Evolutionary conservation across 2,329 filamentous ascomycete species (phyloP).

Genomic region (Achaetomium macrosporum): DNA sequence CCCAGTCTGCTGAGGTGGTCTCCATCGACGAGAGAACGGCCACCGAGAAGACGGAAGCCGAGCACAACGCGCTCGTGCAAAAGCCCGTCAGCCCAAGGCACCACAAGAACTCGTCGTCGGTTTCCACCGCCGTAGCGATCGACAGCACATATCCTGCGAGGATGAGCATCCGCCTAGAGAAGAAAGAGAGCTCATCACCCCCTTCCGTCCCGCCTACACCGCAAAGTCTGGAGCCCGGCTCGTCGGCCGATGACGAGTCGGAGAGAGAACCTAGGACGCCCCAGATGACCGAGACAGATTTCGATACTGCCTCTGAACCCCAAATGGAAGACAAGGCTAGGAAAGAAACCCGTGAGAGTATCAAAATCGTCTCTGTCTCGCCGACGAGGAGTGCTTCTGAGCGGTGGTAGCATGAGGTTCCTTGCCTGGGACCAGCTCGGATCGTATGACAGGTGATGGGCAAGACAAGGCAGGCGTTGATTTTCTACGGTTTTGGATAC

Average conservation of each 20-base stretch:
- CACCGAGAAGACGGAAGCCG: background rate
- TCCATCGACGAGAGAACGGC: conserved; percentile 10
- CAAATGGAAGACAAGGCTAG: background rate
- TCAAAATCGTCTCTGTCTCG: background rate
- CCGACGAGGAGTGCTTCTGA: background rate
- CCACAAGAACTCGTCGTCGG: conserved; percentile 25
- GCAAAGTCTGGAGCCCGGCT: conserved; percentile 20
- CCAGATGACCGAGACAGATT: conserved; percentile 16
- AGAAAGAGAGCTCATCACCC: conserved; percentile 13
- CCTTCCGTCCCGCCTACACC: conserved; percentile 18
- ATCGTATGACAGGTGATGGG: too few species aligned
- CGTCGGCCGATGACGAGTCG: conserved; percentile 25
- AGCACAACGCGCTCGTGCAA: conserved; percentile 3
- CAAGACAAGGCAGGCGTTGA: too few species aligned
- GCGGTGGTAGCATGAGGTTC: too few species aligned
- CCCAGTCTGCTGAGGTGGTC: background rate
- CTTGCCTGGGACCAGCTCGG: too few species aligned
- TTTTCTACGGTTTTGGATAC: too few species aligned
- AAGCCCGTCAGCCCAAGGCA: conserved; percentile 17
- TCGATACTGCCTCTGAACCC: conserved; percentile 9
- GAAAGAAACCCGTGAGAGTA: background rate
- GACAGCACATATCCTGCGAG: background rate
- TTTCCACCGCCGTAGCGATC: conserved; percentile 24
- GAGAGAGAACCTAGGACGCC: conserved; percentile 27
- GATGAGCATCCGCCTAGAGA: background rate